phyloP scores from a whole-genome alignment of 2,329 filamentous ascomycete genomes.

The Thermoascus crustaceus region DNA sequence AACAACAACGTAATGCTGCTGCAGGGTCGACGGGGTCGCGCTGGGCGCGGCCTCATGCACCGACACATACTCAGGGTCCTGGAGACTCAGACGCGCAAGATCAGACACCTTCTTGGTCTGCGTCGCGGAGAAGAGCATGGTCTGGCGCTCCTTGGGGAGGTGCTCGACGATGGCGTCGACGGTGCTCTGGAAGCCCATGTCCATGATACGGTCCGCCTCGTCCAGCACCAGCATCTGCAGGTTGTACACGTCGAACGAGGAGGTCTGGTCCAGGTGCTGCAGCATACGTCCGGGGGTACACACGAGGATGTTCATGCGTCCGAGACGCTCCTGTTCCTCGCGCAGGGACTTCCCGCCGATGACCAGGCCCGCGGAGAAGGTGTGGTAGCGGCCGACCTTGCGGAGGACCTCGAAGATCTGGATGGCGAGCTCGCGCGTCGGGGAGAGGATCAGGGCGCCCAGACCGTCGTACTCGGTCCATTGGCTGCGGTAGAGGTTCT shows the following conservation, averaged over 20 bases:
- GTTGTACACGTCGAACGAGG: conserved; percentile 80
- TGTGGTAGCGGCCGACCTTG: conserved; percentile 80
- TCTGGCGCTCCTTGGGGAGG: conserved; percentile 76
- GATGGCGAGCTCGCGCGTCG: conserved; percentile 88
- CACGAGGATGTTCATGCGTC: conserved; percentile 93
- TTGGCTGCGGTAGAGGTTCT: conserved; percentile 80
- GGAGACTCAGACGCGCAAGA: conserved; percentile 75
- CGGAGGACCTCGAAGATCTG: conserved; percentile 94
- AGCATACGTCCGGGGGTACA: conserved; percentile 92
- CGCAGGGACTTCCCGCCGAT: conserved; percentile 88
- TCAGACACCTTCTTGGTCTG: conserved; percentile 93
- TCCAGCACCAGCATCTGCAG: conserved; percentile 89
- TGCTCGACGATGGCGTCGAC: conserved; percentile 92
- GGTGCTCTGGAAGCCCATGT: conserved; percentile 89
- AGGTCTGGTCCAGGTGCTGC: conserved; percentile 92
- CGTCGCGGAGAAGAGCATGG: conserved; percentile 89
- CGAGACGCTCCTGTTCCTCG: conserved; percentile 76
- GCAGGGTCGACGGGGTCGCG: conserved; percentile 74
- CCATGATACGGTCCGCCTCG: conserved; percentile 92
- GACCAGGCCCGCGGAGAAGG: conserved; percentile 84
- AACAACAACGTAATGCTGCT: conserved; percentile 86
- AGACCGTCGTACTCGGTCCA: conserved; percentile 89
- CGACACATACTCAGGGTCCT: conserved; percentile 88
- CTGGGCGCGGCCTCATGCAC: conserved; percentile 75
- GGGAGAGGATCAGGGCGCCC: conserved; percentile 85